These are phyloP conservation scores for Nicotiana sylvestris DNA, from an alignment of 257 asterid genomes.

Conservation along the genomic window DNA sequence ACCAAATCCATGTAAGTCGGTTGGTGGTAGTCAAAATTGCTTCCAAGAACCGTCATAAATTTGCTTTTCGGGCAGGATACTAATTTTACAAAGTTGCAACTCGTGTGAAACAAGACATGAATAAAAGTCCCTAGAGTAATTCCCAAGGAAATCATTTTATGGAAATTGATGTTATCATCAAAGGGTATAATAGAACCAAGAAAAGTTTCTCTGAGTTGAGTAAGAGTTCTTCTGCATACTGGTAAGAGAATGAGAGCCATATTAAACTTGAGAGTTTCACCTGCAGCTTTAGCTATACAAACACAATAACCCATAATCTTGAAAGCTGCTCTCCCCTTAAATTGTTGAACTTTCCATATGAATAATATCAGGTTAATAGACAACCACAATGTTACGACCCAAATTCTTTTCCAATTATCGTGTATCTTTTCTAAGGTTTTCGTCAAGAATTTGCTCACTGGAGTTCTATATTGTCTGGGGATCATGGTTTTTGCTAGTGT, in stretches of 20 bases:
- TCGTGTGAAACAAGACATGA: conserved; percentile 44
- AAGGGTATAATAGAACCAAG: conserved; percentile 63
- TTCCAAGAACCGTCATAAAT: conserved; percentile 47
- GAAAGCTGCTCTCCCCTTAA: conserved; percentile 35
- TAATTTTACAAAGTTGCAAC: conserved; percentile 57
- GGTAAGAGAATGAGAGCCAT: conserved; percentile 88
- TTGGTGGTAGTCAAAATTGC: conserved; percentile 38
- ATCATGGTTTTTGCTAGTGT: conserved; percentile 79
- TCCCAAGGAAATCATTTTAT: conserved; percentile 55
- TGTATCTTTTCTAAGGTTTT: conserved; percentile 36
- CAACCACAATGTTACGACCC: conserved; percentile 53
- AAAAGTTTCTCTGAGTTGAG: conserved; percentile 57
- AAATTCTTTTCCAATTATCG: conserved; percentile 69
- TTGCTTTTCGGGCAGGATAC: conserved; percentile 42
- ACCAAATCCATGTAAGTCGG: conserved; percentile 52
- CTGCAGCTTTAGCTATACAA: conserved; percentile 75
- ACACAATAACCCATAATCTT: conserved; percentile 74
- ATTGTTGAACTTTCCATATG: conserved; percentile 51
- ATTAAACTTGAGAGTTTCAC: conserved; percentile 70
- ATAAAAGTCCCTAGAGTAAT: conserved; percentile 42
- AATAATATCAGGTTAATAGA: conserved; percentile 44
- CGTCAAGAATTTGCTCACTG: conserved; percentile 56
- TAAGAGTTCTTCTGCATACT: conserved; percentile 73
- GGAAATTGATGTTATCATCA: conserved; percentile 87
- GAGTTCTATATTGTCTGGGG: conserved; percentile 64